Evolutionary conservation across 306 rosid genomes (phyloP).

Genomic region (Gillenia trifoliata): DNA sequence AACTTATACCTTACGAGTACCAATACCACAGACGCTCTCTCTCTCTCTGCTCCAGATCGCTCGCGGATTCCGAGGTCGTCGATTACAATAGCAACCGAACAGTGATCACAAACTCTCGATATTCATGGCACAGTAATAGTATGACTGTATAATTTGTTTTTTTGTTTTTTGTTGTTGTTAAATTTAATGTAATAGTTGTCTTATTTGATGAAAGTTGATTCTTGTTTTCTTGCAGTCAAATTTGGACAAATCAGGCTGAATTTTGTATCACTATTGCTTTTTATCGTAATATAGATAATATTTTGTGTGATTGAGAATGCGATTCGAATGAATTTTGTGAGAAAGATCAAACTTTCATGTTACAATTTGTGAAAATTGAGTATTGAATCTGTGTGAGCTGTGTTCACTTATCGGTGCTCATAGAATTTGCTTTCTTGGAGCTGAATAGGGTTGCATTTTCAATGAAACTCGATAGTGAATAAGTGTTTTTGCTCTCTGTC

Average conservation of each 20-base stretch:
- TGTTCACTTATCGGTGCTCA: background rate
- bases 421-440: background rate
- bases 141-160: background rate
- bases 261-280: background rate
- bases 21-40: no score
- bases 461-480: background rate
- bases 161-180: no score
- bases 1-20: no score
- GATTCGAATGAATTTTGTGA: background rate
- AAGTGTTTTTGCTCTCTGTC: background rate
- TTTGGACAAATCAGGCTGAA: background rate
- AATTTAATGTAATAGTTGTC: background rate
- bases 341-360: background rate
- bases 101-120: slow-evolving; percentile 5
- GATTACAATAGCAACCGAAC: slow-evolving; percentile 36
- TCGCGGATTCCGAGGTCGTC: slow-evolving; percentile 43
- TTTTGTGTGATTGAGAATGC: background rate
- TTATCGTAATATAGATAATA: no score
- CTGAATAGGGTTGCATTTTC: no score
- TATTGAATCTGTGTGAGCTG: background rate
- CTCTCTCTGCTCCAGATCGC: slow-evolving; percentile 40
- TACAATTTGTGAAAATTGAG: background rate
- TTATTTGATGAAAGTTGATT: background rate
- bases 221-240: background rate
- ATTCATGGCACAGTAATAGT: background rate